phyloP scores from a whole-genome alignment of 306 rosid species.

The Cercis canadensis region DNA sequence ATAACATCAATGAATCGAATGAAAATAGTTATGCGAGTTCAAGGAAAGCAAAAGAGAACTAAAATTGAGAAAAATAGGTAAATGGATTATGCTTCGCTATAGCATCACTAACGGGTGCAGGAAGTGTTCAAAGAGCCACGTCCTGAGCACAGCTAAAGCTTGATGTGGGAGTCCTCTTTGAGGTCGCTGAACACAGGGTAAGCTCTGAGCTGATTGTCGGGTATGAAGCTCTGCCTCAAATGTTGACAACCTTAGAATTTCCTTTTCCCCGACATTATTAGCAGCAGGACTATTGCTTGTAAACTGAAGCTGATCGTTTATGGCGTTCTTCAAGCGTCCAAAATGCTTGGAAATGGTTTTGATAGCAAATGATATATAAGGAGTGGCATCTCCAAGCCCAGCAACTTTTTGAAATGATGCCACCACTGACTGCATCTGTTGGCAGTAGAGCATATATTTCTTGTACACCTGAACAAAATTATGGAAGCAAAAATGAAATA shows the following conservation, averaged over 20 bases:
- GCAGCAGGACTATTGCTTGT: neutral
- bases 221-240: constrained; percentile 1
- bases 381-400: constrained; percentile 41
- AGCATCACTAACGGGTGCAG: constrained; percentile 44
- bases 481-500: too few relatives aligned
- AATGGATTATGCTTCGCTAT: neutral
- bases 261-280: neutral
- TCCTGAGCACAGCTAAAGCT: constrained; percentile 38
- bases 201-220: constrained; percentile 12
- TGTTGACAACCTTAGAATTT: neutral
- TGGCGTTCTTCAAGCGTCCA: constrained; percentile 39
- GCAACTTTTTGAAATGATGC: constrained; percentile 38
- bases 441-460: constrained; percentile 34
- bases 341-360: constrained; percentile 43
- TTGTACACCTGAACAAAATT: constrained; percentile 31
- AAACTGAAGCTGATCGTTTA: constrained; percentile 34
- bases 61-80: too few relatives aligned
- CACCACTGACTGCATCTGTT: constrained; percentile 39
- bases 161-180: constrained; percentile 45
- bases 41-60: neutral
- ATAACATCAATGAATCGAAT: neutral
- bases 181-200: constrained; percentile 3
- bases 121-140: constrained; percentile 49
- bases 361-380: constrained; percentile 32
- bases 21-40: neutral